phyloP scores from a whole-genome alignment of 176 grass and related monocot species.

The Aegilops sharonensis region DNA sequence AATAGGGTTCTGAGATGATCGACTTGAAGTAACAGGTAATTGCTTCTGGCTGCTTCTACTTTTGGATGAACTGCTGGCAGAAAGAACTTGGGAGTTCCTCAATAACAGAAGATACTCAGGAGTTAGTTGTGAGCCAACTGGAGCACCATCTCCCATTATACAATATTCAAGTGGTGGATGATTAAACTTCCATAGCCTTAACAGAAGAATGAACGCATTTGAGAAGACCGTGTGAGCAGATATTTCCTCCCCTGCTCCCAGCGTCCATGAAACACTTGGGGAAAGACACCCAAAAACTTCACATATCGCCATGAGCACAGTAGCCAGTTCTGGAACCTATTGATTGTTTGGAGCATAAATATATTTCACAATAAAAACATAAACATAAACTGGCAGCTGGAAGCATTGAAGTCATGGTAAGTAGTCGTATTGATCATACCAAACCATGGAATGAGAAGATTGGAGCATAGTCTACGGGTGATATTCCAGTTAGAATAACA shows the following conservation, averaged over 20 bases:
- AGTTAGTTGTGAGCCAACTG: constrained; percentile 92
- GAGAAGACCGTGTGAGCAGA: constrained; percentile 88
- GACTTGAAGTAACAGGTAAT: constrained; percentile 28
- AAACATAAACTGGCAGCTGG: constrained; percentile 31
- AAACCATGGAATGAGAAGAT: constrained; percentile 98
- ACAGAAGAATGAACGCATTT: constrained; percentile 94
- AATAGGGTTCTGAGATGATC: constrained; percentile 56
- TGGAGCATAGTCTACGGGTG: constrained; percentile 75
- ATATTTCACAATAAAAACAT: constrained; percentile 14
- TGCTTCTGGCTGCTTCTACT: constrained; percentile 39
- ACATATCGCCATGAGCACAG: constrained; percentile 89
- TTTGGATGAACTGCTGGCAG: constrained; percentile 29
- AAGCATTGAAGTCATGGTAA: constrained; percentile 5
- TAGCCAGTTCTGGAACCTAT: constrained; percentile 92
- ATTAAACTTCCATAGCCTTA: constrained; percentile 98
- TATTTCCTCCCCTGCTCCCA: constrained; percentile 68
- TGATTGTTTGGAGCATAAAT: constrained; percentile 3
- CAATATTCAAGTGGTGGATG: constrained; percentile 95
- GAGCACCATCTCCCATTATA: constrained; percentile 89
- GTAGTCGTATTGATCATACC: constrained; percentile 48
- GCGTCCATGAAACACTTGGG: constrained; percentile 68
- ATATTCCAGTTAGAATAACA: constrained; percentile 95
- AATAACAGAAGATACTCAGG: constrained; percentile 92
- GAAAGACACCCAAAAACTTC: constrained; percentile 83
- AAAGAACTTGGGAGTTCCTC: constrained; percentile 64